Evolutionary conservation across 768 basidiomycete species (phyloP), one percentile per base, ranked within the genome.

Genomic region (Boletus tylopilopsis): DNA sequence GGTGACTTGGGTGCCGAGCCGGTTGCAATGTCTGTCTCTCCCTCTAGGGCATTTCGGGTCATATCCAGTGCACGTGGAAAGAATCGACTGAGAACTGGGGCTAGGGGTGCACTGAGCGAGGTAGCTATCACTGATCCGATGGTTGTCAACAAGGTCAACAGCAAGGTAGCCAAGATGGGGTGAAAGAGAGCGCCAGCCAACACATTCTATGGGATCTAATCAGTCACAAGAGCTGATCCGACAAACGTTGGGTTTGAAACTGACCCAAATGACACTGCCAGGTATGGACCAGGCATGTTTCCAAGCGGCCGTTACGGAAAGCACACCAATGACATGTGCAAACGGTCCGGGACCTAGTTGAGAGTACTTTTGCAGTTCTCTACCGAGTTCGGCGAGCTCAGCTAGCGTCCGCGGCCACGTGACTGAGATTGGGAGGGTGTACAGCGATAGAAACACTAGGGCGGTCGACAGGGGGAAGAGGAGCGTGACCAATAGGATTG

Each of bases 241-340:
- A 6, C 25, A 16, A 19, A 43, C 9, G 18, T 5, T 9, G 1
- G 23, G 15, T 42, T 36, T 16, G 22, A 37, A 53, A 74, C 84
- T 49, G 54, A 90, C 90, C 86, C 94, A 85, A 42, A 95, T 77
- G 41, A 95, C 92, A 57, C 90, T 93, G 7, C 94, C 94, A 9
- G 94, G 94, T 50, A 97, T 81, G 51, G 90, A 94, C 94, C 94
- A 97, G 4, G 94, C 92, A 66, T 97, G 94, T 70, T 94, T 96
- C 92, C 93, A 97, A 24, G 92, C 73, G 5, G 90, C 90, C 16
- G 87, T 85, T 13, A 94, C 76, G 33, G 87, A 83, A 59, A 97
- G 76, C 42, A 94, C 91, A 22, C 77, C 82, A 36, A 94, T 66
- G 45, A 95, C 89, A 69, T 95, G 94, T 8, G 78, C 76, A 45